Base-by-base conservation (phyloP, 2,329 filamentous ascomycete genomes). In the Cordyceps cicadae region DNA sequence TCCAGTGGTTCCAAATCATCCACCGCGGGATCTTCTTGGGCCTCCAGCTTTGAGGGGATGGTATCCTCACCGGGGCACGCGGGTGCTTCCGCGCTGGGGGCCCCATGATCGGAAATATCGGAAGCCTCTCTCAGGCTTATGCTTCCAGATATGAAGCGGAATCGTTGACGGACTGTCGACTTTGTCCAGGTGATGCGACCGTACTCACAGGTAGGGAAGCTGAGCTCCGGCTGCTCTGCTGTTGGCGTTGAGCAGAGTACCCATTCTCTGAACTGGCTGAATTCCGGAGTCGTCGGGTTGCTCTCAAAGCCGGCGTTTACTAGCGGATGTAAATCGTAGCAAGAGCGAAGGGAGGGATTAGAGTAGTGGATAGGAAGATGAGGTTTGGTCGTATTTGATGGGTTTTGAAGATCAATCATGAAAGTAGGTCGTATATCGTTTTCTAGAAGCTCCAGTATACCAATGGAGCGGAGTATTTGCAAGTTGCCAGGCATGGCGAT, bases 381-480 rank as follows among this genome's bases (percentile, higher is more conserved):
- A 0, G 80, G 79, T 1, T 79, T 75, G 24, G 74, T 75, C 52
- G 77, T 79, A 65, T 86, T 87, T n/a, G 74, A 71, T 1, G 77
- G 71, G 66, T 87, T 83, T 8, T 77, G 76, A 55, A 89, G 73
- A 67, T 93, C 89, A 39, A 93, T 77, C 48, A 93, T 81, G 67
- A 93, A 90, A 0, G 87, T 89, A 3, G 89, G 90, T 52, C 90
- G 79, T 54, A 87, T 83, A 69, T 94, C 90, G 65, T 88, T 83
- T 68, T 93, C 89, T 46, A 94, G 72, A 45, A 93, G 75, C 70
- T 93, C 90, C 21, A 87, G 74, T 11, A 90, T 80, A 26, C 87
- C 86, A 56, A 92, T 78, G 29, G 81, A 81, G 48, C 83, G 82
- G 5, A 92, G 76, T 55, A 84, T 75, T 56, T 84, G 79, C 50